Evolutionary conservation across 768 basidiomycete species (phyloP), one percentile per base, ranked within the genome.

Genomic region (Amanita pallidorosea): DNA sequence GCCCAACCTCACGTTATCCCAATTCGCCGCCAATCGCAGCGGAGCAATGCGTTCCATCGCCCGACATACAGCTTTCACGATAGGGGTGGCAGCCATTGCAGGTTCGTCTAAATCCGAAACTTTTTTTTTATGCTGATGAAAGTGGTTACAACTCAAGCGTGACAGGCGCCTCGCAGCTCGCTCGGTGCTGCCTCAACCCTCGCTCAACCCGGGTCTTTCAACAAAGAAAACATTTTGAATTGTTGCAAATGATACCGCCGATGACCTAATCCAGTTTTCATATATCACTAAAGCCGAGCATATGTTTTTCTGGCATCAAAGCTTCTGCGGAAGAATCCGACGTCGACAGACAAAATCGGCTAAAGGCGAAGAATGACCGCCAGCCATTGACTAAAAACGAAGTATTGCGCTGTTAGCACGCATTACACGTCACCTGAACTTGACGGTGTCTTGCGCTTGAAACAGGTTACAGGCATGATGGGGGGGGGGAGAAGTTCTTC

Each of bases 41-140:
- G 94, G 94, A 1, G 93, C 92, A 55, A 96, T 86, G 23, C 81
- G 76, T 55, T 88, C 85, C 83, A 91, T 85, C 0, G 83, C 80
- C 38, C 69, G 73, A 57, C 75, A 77, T 9, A 84, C 77, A 29
- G 72, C 67, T 62, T 75, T 80, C 11, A 80, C 57, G 31, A 74
- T 53, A 25, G 63, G 46, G 53, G 63, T 67, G 11, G 69, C 58
- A 11, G 69, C 59, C 65, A 71, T 37, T 37, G 48, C 36, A 33
- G 7, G 36, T 29, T 49, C 22, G 18, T 17, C 9, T 13, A 47
- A 34, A 22, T 18, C n/a, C n/a, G n/a, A n/a, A n/a, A 9, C 34
- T n/a, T 23, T 27, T 27, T 11, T 37, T n/a, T n/a, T n/a, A n/a
- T n/a, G 47, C 15, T 25, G 33, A 18, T 13, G 15, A 8, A 4